These are phyloP conservation scores for Aspergillus floridensis DNA, from an alignment of 2,329 filamentous ascomycete genomes.

Conservation along the genomic window DNA sequence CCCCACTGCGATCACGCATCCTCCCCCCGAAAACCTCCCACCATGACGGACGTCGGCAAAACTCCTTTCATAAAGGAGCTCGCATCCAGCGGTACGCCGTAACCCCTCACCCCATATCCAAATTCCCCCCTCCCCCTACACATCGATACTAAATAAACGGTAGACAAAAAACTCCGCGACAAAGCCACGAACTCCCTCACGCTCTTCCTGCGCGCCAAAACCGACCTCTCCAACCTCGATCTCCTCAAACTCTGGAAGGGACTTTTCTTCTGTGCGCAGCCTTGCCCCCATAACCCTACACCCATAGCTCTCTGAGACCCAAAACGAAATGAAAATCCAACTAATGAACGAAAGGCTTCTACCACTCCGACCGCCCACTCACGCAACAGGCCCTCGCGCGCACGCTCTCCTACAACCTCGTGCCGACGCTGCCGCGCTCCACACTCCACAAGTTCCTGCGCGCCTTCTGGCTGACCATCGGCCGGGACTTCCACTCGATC, in stretches of 20 bases:
- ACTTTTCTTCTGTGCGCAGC: conserved; percentile 70
- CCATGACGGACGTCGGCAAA: conserved; percentile 44
- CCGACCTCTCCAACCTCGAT: conserved; percentile 64
- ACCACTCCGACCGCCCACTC: conserved; percentile 88
- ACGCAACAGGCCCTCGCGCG: conserved; percentile 79
- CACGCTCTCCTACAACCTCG: conserved; percentile 68
- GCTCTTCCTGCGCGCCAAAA: conserved; percentile 68
- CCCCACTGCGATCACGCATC: too few relatives aligned
- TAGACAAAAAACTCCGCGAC: conserved; percentile 76
- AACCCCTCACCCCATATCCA: too few relatives aligned
- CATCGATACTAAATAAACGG: conserved; percentile 7
- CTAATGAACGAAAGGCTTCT: conserved; percentile 56
- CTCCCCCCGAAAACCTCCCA: not conserved
- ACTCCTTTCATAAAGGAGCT: conserved; percentile 78
- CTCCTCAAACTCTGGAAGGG: conserved; percentile 91
- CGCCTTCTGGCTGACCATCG: conserved; percentile 70
- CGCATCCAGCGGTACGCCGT: conserved; percentile 70
- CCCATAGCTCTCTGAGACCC: too few relatives aligned
- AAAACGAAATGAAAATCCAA: not conserved
- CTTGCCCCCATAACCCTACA: not conserved
- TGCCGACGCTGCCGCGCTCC: conserved; percentile 56
- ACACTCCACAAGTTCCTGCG: conserved; percentile 51
- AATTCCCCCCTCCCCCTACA: not conserved
- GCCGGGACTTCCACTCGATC: conserved; percentile 66
- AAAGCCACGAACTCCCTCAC: conserved; percentile 74